Evolutionary conservation across 2,329 filamentous ascomycete species (phyloP).

Genomic region (Bipolaris bicolor): DNA sequence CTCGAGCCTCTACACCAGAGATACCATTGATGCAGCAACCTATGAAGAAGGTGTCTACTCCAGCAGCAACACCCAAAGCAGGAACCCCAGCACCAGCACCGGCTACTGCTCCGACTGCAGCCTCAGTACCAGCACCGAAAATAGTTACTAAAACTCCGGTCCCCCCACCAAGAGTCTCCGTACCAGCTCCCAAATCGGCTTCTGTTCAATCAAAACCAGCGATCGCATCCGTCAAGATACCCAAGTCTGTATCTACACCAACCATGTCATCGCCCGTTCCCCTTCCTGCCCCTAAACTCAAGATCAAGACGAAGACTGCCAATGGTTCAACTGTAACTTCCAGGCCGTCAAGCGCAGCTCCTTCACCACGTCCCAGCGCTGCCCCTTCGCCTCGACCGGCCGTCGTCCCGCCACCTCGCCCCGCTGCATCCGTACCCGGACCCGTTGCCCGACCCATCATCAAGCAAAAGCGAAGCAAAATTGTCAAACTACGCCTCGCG

Average conservation of each 20-base stretch:
- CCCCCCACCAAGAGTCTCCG: slow-evolving; percentile 14
- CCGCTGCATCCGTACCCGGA: slow-evolving; percentile 7
- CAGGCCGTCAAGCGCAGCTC: slow-evolving; percentile 19
- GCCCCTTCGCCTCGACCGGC: slow-evolving; percentile 21
- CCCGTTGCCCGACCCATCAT: slow-evolving; percentile 12
- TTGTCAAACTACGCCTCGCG: slow-evolving; percentile 33
- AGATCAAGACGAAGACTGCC: slow-evolving; percentile 35
- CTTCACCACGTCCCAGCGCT: slow-evolving; percentile 22
- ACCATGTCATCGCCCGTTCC: slow-evolving; percentile 35
- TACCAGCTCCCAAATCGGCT: slow-evolving; percentile 9
- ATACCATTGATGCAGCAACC: slow-evolving; percentile 24
- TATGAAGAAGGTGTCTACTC: slow-evolving; percentile 25
- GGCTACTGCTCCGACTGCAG: slow-evolving; percentile 8
- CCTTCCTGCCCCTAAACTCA: slow-evolving; percentile 34
- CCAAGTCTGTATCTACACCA: slow-evolving; percentile 25
- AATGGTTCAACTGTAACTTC: slow-evolving; percentile 16
- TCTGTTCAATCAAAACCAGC: slow-evolving; percentile 14
- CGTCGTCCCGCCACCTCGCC: slow-evolving; percentile 9
- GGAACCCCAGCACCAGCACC: slow-evolving; percentile 9
- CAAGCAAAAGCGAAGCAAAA: slow-evolving; percentile 34
- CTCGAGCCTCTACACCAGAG: slow-evolving; percentile 26
- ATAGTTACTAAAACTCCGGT: slow-evolving; percentile 12
- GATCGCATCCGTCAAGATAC: slow-evolving; percentile 24
- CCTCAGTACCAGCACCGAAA: not conserved
- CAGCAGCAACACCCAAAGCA: slow-evolving; percentile 23